Evolutionary conservation across 2,329 filamentous ascomycete genomes (phyloP).

Genomic region (Conoideocrella luteorostrata): DNA sequence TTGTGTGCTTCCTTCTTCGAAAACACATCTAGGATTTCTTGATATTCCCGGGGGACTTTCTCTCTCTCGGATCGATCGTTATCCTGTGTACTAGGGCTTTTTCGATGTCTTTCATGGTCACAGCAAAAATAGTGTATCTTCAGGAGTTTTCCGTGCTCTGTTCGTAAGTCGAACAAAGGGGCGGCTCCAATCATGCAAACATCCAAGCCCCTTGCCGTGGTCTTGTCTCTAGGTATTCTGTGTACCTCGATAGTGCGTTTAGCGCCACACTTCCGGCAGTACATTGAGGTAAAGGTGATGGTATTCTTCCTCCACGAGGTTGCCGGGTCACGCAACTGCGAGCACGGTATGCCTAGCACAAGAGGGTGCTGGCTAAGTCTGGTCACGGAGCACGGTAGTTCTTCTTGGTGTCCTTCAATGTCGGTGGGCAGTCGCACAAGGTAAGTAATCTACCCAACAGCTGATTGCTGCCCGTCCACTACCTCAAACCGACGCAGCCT

Average conservation of each 20-base stretch:
- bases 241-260: background rate
- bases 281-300: background rate
- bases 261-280: background rate
- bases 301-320: background rate
- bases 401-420: background rate
- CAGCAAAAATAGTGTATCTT: background rate
- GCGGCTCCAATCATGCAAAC: background rate
- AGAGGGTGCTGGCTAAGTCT: background rate
- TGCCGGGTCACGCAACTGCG: background rate
- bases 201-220: background rate
- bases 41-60: background rate
- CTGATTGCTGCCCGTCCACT: background rate
- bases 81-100: too few relatives aligned
- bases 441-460: background rate
- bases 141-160: background rate
- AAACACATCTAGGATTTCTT: background rate
- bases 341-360: background rate
- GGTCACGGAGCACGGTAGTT: background rate
- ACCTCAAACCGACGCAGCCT: background rate
- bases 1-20: background rate
- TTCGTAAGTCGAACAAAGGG: background rate
- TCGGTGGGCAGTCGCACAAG: background rate
- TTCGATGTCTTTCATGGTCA: too few relatives aligned
- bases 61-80: too few relatives aligned
- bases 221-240: background rate